phyloP scores from a whole-genome alignment of 805 yeast species.

The Phaffomyces thermotolerans region DNA sequence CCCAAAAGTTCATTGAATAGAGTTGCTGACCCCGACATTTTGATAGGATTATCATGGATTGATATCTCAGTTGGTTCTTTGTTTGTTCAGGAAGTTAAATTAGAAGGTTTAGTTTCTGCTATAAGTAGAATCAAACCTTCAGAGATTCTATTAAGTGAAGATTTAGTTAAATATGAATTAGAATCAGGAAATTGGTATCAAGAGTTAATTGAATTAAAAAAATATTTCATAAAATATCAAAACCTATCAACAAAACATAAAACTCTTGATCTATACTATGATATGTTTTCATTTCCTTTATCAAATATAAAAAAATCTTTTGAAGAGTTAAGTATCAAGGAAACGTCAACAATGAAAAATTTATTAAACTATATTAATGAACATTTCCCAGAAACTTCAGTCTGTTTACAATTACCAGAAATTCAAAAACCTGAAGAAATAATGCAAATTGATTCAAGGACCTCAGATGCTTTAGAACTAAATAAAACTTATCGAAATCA shows the following conservation, averaged over 20 bases:
- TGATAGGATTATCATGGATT: slow-evolving; percentile 77
- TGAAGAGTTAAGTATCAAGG: slow-evolving; percentile 34
- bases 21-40: slow-evolving; percentile 32
- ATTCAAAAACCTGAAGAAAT: slow-evolving; percentile 43
- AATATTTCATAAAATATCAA: slow-evolving; percentile 51
- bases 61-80: slow-evolving; percentile 83
- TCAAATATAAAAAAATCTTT: slow-evolving; percentile 18
- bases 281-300: slow-evolving; percentile 33
- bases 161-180: slow-evolving; percentile 32
- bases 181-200: slow-evolving; percentile 47
- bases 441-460: slow-evolving; percentile 76
- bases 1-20: slow-evolving; percentile 40
- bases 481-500: slow-evolving; percentile 50
- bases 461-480: slow-evolving; percentile 70
- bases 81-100: slow-evolving; percentile 55
- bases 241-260: slow-evolving; percentile 33
- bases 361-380: slow-evolving; percentile 62
- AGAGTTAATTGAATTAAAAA: slow-evolving; percentile 49
- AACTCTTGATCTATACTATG: slow-evolving; percentile 30
- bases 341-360: slow-evolving; percentile 54
- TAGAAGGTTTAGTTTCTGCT: slow-evolving; percentile 59
- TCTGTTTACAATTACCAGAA: slow-evolving; percentile 62
- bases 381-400: slow-evolving; percentile 61
- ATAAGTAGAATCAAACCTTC: slow-evolving; percentile 73
- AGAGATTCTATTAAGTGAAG: slow-evolving; percentile 60